phyloP scores from a whole-genome alignment of 345 rosid genomes.

The Syzygium aqueum region DNA sequence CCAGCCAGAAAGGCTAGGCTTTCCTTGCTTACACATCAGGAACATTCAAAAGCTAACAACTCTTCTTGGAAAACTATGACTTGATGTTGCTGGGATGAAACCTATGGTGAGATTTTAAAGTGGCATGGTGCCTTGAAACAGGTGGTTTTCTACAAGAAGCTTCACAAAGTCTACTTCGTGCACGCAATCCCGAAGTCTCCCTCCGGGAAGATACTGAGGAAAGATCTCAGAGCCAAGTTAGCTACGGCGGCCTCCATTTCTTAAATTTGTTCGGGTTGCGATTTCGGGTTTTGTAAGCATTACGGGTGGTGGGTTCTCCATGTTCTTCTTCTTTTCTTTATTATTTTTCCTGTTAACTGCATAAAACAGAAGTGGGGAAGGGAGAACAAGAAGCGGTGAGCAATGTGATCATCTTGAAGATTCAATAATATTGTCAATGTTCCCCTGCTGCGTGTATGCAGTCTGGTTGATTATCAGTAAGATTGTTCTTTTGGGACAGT shows the following conservation, averaged over 20 bases:
- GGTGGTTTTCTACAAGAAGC: constrained; percentile 87
- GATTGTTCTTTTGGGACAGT: neutral
- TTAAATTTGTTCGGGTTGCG: neutral
- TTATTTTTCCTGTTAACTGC: neutral
- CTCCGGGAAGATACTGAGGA: constrained; percentile 80
- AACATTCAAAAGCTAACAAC: neutral
- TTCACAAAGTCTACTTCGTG: constrained; percentile 68
- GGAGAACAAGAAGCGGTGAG: neutral
- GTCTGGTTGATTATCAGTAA: neutral
- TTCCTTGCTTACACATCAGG: neutral
- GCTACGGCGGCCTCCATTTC: neutral
- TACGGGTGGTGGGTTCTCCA: neutral
- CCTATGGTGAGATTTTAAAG: neutral
- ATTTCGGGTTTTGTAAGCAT: neutral
- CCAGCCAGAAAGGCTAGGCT: neutral
- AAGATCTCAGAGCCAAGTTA: constrained; percentile 69
- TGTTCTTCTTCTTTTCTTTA: neutral
- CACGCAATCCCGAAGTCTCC: constrained; percentile 86
- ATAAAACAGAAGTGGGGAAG: neutral
- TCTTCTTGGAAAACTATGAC: neutral
- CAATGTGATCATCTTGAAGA: neutral
- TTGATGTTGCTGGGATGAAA: neutral
- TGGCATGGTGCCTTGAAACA: neutral
- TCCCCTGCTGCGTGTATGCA: neutral
- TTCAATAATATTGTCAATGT: neutral